A percentile compares a stretch with the other conserved stretches of the same genome.
These are phyloP conservation scores for Zygoascus hellenicus DNA, from an alignment of 1,139 yeast species.

Conservation along the genomic window DNA sequence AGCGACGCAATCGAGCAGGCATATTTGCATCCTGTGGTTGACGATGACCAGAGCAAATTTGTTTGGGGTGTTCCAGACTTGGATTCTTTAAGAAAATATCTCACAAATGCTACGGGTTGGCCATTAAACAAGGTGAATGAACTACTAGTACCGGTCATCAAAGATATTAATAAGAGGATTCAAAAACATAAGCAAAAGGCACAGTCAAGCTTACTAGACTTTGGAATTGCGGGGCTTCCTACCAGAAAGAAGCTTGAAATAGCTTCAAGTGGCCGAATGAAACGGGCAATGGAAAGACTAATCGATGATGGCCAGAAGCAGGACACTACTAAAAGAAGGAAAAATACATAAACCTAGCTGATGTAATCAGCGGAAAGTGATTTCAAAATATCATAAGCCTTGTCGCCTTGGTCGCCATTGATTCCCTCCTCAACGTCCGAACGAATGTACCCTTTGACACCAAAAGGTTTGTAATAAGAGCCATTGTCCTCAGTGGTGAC, in stretches of 20 bases:
- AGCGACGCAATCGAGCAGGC: conserved; percentile 65
- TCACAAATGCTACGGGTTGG: conserved; percentile 81
- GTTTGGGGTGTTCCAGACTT: conserved; percentile 89
- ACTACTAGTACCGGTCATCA: conserved; percentile 79
- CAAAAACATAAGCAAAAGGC: conserved; percentile 13
- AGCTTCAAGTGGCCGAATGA: conserved; percentile 25
- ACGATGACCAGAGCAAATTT: conserved; percentile 67
- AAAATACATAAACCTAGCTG: neutral
- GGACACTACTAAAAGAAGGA: neutral
- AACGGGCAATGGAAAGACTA: conserved; percentile 23
- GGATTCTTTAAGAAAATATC: conserved; percentile 66
- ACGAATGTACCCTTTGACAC: neutral
- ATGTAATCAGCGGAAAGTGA: neutral
- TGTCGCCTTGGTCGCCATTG: neutral
- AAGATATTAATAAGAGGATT: conserved; percentile 54
- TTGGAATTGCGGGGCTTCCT: conserved; percentile 26
- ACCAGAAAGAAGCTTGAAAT: conserved; percentile 21
- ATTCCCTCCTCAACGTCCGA: neutral
- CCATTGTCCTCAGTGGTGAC: conserved; percentile 5
- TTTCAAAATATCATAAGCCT: neutral
- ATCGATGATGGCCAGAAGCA: conserved; percentile 14
- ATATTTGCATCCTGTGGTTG: conserved; percentile 75
- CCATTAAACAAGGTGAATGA: conserved; percentile 69
- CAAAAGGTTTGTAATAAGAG: conserved; percentile 1
- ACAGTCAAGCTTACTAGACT: conserved; percentile 32